A percentile compares a stretch with the other conserved stretches of the same genome.
These are phyloP conservation scores for Aphanoascus verrucosus DNA, from an alignment of 2,329 filamentous ascomycete species.

Conservation along the genomic window DNA sequence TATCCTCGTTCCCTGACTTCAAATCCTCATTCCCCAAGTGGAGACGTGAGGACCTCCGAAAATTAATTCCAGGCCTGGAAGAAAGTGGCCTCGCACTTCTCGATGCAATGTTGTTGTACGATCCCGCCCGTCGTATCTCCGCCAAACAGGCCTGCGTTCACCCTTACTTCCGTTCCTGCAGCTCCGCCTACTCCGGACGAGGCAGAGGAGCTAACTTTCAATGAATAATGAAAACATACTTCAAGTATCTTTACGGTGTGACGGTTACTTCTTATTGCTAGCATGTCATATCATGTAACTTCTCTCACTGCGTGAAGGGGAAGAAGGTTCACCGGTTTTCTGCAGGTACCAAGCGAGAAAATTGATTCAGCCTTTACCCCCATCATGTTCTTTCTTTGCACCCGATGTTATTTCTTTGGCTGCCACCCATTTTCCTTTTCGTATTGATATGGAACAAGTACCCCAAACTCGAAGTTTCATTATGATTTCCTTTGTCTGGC, in stretches of 20 bases:
- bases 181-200: slow-evolving; percentile 39
- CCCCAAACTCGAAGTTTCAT: background rate
- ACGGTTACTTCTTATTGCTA: background rate
- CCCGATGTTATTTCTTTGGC: slow-evolving; percentile 3
- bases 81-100: slow-evolving; percentile 44
- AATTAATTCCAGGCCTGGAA: slow-evolving; percentile 63
- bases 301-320: background rate
- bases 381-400: background rate
- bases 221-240: slow-evolving; percentile 21
- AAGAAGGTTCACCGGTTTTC: background rate
- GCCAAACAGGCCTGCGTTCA: slow-evolving; percentile 80
- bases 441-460: slow-evolving; percentile 5
- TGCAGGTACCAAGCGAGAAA: background rate
- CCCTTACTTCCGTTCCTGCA: slow-evolving; percentile 60
- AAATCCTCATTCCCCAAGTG: slow-evolving; percentile 89
- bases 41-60: slow-evolving; percentile 56
- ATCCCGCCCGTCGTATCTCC: slow-evolving; percentile 75
- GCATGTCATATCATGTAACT: slow-evolving; percentile 5
- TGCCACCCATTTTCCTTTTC: background rate
- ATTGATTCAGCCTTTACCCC: background rate
- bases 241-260: slow-evolving; percentile 6
- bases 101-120: slow-evolving; percentile 67
- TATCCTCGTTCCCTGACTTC: slow-evolving; percentile 91
- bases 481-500: slow-evolving; percentile 1
- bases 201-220: slow-evolving; percentile 30